A percentile compares a stretch with the other conserved stretches of the same genome.
Evolutionary conservation across 495 filamentous ascomycete species (phyloP).

Genomic region (Friedmanniomyces endolithicus): DNA sequence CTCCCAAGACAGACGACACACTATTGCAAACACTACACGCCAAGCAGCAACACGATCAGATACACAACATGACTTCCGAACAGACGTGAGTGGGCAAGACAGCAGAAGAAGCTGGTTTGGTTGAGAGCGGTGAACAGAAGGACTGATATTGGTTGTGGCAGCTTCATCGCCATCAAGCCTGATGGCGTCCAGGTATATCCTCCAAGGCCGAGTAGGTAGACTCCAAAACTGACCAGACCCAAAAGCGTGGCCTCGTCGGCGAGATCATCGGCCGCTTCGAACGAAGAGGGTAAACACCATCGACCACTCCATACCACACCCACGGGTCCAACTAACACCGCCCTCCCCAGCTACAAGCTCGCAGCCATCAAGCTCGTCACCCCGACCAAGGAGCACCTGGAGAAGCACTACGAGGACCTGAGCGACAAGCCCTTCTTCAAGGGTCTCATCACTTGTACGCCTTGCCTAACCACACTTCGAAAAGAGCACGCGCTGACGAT

Average conservation of each 20-base stretch:
- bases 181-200: slow-evolving; percentile 88
- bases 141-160: slow-evolving; percentile 28
- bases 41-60: slow-evolving; percentile 31
- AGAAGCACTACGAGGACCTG: slow-evolving; percentile 94
- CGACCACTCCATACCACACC: no score
- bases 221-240: slow-evolving; percentile 22
- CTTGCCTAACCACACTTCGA: background rate
- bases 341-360: slow-evolving; percentile 69
- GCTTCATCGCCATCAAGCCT: slow-evolving; percentile 99
- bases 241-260: slow-evolving; percentile 86
- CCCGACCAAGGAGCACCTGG: slow-evolving; percentile 82
- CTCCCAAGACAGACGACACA: slow-evolving; percentile 35
- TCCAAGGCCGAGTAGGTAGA: slow-evolving; percentile 21
- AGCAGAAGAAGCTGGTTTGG: background rate
- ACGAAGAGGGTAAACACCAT: slow-evolving; percentile 54
- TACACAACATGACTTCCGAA: slow-evolving; percentile 68
- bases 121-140: slow-evolving; percentile 3
- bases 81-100: slow-evolving; percentile 64
- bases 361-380: slow-evolving; percentile 87
- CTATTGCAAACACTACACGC: slow-evolving; percentile 18
- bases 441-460: slow-evolving; percentile 71
- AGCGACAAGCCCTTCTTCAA: slow-evolving; percentile 90
- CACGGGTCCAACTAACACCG: background rate
- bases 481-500: background rate
- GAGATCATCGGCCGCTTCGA: slow-evolving; percentile 97